Base-by-base conservation (phyloP, 257 asterid genomes). In the Salvia rosmarinus region DNA sequence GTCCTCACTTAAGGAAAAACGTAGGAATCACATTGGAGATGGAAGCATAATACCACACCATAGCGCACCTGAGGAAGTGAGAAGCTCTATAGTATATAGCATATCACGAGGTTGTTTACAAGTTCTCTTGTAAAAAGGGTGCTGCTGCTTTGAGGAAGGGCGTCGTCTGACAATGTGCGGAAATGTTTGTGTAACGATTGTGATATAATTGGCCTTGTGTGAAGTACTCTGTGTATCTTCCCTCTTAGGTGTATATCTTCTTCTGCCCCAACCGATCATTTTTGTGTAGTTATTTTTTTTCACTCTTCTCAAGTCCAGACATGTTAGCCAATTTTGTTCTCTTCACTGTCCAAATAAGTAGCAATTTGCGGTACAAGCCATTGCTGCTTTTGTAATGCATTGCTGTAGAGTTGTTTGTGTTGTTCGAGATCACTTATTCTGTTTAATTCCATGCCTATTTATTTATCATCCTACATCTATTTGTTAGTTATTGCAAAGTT, bases 191-290 rank as follows among this genome's bases (percentile, higher is more conserved):
- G 20, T 46, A 67, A 39, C 20, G 57, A 39, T 46, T 60, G 70
- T 75, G 17, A 40, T 17, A 11, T 72, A 40, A 60, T 72, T 3
- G 63, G 57, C 58, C 70, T 49, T 75, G 79, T 67, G 65, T 61
- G 77, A 64, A 57, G 75, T 61, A 2, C 32, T 77, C 70, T 39
- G 44, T 80, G 77, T 76, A 71, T 77, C 75, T 75, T 50, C 67
- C 56, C 69, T 51, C 63, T 68, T 70, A 78, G 75, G 58, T 79
- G 67, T 56, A 72, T 68, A 19, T 55, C 35, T 28, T 66, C 68
- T 32, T 70, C 75, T 75, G 58, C 50, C 57, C 44, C 23, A 64
- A 34, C 9, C 14, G 64, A 55, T 47, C 60, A 62, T 75, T 72
- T 77, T 77, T 74, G 77, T 80, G 75, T 64, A 71, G 63, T 68